Evolutionary conservation across 2,329 filamentous ascomycete genomes (phyloP), one percentile per base, ranked within the genome.

Genomic region (Fusarium citri): DNA sequence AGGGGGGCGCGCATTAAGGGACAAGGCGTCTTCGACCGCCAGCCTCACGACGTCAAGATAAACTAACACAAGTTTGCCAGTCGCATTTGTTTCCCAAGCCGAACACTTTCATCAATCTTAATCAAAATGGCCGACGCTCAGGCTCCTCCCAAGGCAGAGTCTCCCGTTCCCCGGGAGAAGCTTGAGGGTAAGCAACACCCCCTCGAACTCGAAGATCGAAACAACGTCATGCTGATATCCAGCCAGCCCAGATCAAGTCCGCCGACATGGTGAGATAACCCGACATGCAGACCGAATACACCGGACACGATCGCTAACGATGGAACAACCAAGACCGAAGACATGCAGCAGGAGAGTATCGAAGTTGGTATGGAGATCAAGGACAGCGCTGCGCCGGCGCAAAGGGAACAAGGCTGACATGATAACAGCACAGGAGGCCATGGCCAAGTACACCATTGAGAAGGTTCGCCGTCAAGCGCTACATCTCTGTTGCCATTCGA

Each of bases 271-370:
- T 98, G 87, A 81, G 85, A 49, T 59, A 59, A 28, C 55, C 46
- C 41, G 46, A 55, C 55, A 64, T 61, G n/a, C 26, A 28, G 46
- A 60, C 61, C 61, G 42, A 58, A 57, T 41, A 59, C 20, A 41
- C 40, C 46, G 49, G 48, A 64, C 55, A 62, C 59, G 55, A 64
- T 55, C 43, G 70, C 80, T 81, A 72, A 83, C 74, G 59, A 73
- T 71, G 28, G 43, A 50, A 51, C 46, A 62, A 49, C 72, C 74
- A 79, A 98, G 96, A 95, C 91, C 76, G 95, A 98, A 64, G 94
- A 98, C 76, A 97, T 99, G 96, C 94, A 98, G 79, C 89, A 93
- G 77, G 95, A 98, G 83, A 93, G 91, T 48, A 93, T 99, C 77
- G 94, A 98, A 88, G 92, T 98, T 79, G 94, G 95, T 98, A 90